Evolutionary conservation across 768 basidiomycete species (phyloP).

Genomic region (Auricularia sp.): DNA sequence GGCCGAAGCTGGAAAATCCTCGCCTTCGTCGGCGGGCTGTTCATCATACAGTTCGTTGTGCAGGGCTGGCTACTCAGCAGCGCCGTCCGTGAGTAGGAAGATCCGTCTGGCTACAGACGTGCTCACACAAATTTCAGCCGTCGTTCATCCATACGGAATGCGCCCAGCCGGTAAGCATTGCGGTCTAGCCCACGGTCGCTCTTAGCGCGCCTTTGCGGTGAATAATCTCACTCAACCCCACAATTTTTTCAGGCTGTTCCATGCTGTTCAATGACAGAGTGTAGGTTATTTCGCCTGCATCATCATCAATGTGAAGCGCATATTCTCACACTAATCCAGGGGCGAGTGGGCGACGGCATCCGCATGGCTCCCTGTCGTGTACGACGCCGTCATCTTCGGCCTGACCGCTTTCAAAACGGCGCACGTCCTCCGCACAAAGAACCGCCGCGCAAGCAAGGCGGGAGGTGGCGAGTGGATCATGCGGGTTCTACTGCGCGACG

Average conservation of each 20-base stretch:
- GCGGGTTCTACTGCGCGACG: conserved; percentile 22
- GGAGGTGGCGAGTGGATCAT: conserved; percentile 8
- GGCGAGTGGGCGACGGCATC: conserved; percentile 22
- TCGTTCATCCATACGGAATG: background rate
- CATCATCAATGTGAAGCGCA: no score
- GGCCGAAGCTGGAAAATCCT: conserved; percentile 15
- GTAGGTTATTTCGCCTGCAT: conserved; percentile 14
- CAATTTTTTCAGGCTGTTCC: conserved; percentile 25
- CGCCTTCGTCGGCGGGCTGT: conserved; percentile 23
- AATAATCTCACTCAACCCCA: no score
- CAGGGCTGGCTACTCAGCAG: conserved; percentile 46
- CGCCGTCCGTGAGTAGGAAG: conserved; percentile 34
- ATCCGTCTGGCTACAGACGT: background rate
- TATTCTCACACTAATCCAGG: background rate
- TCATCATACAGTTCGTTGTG: conserved; percentile 35
- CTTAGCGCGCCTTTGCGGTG: no score
- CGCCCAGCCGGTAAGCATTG: background rate
- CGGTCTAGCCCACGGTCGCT: no score
- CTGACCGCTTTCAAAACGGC: conserved; percentile 22
- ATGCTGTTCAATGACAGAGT: conserved; percentile 26
- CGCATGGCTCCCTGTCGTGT: conserved; percentile 33
- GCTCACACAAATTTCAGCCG: background rate
- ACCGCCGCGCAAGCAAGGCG: conserved; percentile 9
- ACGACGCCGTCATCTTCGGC: conserved; percentile 27
- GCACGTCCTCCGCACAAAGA: conserved; percentile 15